Base-by-base conservation (phyloP, 2,329 filamentous ascomycete genomes). In the Alternaria brassicicola region DNA sequence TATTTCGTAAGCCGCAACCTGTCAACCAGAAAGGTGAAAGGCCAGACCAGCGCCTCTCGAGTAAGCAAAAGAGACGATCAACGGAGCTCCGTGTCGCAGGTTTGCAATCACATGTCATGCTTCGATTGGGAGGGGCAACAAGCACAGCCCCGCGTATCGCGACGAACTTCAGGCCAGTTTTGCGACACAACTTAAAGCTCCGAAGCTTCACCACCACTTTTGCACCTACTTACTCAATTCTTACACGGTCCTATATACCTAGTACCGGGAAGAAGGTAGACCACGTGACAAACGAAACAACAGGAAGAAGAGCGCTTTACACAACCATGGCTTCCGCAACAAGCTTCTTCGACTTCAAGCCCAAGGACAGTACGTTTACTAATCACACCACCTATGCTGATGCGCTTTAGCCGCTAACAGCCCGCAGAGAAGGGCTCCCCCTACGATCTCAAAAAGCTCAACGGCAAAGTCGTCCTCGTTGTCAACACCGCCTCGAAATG, bases 401-500 rank as follows among this genome's bases (percentile, higher is more conserved):
- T 17, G 7, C 39, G 31, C 19, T 6, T 19, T 17, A 13, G 28
- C 30, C 9, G 30, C 49, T 52, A 46, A 52, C 28, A 19, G 8
- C n/a, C 28, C 13, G 67, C 73, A 92, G 89, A 93, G 77, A 89
- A 88, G 77, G 93, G 92, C 78, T 76, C 86, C 55, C 85, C 90
- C 67, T 89, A 89, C 75, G 82, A 88, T 59, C 84, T 98, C 66
- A 75, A 82, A 67, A 80, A 88, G 61, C 91, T 92, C 81, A 88
- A 91, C 78, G 91, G 90, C 85, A 98, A 98, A 81, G 94, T 98
- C 68, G 87, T 98, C 70, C 89, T 99, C 61, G 85, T 97, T 72
- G 93, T 99, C 82, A 99, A 99, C 87, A 97, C 94, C 1, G 95
- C 95, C 69, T 96, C 92, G 78, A 97, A 98, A 84, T 99, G 95